phyloP scores from a whole-genome alignment of 2,329 filamentous ascomycete species.

The Cytospora mali region DNA sequence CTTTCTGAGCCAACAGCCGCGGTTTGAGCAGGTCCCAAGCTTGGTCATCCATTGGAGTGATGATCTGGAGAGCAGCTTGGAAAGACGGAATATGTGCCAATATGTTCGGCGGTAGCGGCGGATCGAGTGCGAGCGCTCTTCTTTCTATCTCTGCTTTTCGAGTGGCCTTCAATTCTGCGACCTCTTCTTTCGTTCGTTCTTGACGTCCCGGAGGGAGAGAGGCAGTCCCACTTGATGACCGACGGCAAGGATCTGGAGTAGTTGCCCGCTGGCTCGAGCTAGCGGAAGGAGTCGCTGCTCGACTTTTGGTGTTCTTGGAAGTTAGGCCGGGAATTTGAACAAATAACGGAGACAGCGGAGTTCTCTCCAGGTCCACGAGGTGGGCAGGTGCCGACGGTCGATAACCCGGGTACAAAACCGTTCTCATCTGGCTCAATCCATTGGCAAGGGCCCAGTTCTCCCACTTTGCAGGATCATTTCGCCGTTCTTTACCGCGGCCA shows the following conservation, averaged over 20 bases:
- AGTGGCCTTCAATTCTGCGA: slow-evolving; percentile 63
- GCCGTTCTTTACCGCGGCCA: slow-evolving; percentile 60
- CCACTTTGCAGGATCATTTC: slow-evolving; percentile 68
- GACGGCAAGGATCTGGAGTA: slow-evolving; percentile 29
- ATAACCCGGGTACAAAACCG: slow-evolving; percentile 33
- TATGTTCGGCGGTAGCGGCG: slow-evolving; percentile 64
- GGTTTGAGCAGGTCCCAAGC: slow-evolving; percentile 72
- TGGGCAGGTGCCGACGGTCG: slow-evolving; percentile 9
- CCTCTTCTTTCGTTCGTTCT: slow-evolving; percentile 63
- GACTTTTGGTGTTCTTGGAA: slow-evolving; percentile 8
- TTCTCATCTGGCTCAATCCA: slow-evolving; percentile 44
- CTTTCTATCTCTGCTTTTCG: slow-evolving; percentile 72
- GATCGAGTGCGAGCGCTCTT: slow-evolving; percentile 66
- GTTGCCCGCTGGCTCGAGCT: slow-evolving; percentile 16
- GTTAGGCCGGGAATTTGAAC: slow-evolving; percentile 23
- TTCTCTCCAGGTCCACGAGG: background rate
- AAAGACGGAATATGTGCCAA: slow-evolving; percentile 74
- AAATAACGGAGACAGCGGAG: background rate
- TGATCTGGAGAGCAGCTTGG: slow-evolving; percentile 71
- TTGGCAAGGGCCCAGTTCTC: slow-evolving; percentile 68
- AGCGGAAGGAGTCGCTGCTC: slow-evolving; percentile 19
- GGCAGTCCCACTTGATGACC: slow-evolving; percentile 23
- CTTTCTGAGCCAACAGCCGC: slow-evolving; percentile 66
- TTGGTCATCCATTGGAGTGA: slow-evolving; percentile 66
- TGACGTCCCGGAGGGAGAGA: slow-evolving; percentile 33